Evolutionary conservation across 768 basidiomycete species (phyloP).

Genomic region (Mycena chlorophos): DNA sequence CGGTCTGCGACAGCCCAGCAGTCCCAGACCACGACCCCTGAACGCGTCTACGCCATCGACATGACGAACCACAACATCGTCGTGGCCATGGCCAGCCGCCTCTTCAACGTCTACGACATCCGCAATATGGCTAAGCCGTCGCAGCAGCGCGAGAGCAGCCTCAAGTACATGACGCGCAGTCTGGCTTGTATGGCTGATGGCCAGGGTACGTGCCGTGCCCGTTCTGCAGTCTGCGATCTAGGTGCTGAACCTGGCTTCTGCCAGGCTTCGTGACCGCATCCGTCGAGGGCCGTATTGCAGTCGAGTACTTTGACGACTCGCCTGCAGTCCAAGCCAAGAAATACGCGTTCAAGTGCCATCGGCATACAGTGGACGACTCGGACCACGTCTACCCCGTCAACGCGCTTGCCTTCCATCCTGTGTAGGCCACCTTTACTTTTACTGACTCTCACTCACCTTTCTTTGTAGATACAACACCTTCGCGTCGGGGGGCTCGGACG

Average conservation of each 20-base stretch:
- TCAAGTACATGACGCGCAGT: slow-evolving; percentile 93
- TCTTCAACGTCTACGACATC: slow-evolving; percentile 88
- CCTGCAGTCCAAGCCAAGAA: slow-evolving; percentile 75
- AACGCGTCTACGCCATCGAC: slow-evolving; percentile 85
- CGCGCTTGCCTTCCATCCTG: slow-evolving; percentile 90
- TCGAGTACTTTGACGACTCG: slow-evolving; percentile 92
- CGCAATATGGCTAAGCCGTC: slow-evolving; percentile 73
- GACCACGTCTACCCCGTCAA: slow-evolving; percentile 99
- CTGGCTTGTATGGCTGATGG: slow-evolving; percentile 93
- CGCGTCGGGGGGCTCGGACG: slow-evolving; percentile 93
- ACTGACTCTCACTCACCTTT: not conserved
- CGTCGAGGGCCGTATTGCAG: slow-evolving; percentile 94
- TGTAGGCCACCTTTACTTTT: slow-evolving; percentile 42
- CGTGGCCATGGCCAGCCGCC: slow-evolving; percentile 88
- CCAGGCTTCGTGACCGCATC: slow-evolving; percentile 90
- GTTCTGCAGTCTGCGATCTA: not conserved
- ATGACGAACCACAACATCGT: slow-evolving; percentile 78
- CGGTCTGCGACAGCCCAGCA: slow-evolving; percentile 58
- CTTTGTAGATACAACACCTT: slow-evolving; percentile 81
- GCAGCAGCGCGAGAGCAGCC: slow-evolving; percentile 85
- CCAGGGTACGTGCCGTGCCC: slow-evolving; percentile 55
- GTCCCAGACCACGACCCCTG: slow-evolving; percentile 67
- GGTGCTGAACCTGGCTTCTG: slow-evolving; percentile 1
- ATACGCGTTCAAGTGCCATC: slow-evolving; percentile 97
- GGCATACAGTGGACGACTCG: slow-evolving; percentile 84